Evolutionary conservation across 2,329 filamentous ascomycete species (phyloP), one percentile per base, ranked within the genome.

Genomic region (Cryphonectria japonica): DNA sequence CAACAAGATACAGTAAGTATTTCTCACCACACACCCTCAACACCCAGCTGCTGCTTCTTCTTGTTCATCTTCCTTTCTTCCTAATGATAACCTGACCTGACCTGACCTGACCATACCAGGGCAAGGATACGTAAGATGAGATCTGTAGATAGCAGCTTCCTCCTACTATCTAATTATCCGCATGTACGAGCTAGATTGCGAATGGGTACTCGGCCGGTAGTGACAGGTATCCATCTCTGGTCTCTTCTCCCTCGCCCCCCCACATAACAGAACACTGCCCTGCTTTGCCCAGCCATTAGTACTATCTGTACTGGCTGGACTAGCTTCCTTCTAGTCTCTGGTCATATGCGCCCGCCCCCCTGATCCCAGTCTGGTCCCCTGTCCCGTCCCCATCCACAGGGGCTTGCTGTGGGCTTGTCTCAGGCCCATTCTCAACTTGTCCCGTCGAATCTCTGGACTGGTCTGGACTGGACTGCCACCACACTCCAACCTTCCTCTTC

Each of bases 341-440:
- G 46, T 50, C 46, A 50, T 50, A 50, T 50, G 46, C 46, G 46
- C 43, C 43, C 43, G 43, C 46, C 19, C 22, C 46, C 46, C 46
- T 50, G 46, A 50, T 50, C 62, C n/a, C 61, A 34, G 62, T 8
- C 57, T 62, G 41, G 59, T 50, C 32, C n/a, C 46, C 46, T 50
- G 46, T 50, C 46, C 46, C 46, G 46, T 50, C 46, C 22, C 46
- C 46, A 50, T 50, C 22, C 16, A 50, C 46, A 50, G 46, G 46
- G 46, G 46, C 46, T 9, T n/a, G 46, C 46, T 50, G 46, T 50
- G 46, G 46, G 46, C 22, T 50, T 50, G 46, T 50, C 46, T 50
- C 46, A n/a, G 46, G 46, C 46, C 46, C 6, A n/a, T 50, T 50
- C 46, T 50, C 46, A 22, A 50, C 16, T 50, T 50, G 19, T 46